Evolutionary conservation across 2,329 filamentous ascomycete genomes (phyloP).

Genomic region (Phialocephala sp.): DNA sequence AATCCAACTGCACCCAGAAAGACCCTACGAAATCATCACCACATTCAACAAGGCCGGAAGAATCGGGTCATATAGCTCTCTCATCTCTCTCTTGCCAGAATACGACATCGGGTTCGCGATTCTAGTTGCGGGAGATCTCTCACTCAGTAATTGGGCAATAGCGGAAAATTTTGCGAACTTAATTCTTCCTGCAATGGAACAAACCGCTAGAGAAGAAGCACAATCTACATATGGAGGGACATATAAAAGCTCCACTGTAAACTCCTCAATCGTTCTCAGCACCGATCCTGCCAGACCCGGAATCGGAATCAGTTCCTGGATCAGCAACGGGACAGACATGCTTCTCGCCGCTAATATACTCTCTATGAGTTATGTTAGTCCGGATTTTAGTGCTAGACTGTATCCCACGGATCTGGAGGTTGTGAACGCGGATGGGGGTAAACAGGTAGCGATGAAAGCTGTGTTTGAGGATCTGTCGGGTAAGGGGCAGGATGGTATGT

Average conservation of each 20-base stretch:
- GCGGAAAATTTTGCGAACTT: background rate
- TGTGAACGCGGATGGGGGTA: slow-evolving; percentile 12
- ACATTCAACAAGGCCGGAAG: slow-evolving; percentile 22
- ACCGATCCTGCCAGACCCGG: slow-evolving; percentile 14
- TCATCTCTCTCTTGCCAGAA: slow-evolving; percentile 14
- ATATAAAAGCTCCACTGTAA: background rate
- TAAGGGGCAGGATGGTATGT: slow-evolving; percentile 8
- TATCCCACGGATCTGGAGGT: slow-evolving; percentile 22
- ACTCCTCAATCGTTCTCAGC: background rate
- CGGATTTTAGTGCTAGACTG: slow-evolving; percentile 12
- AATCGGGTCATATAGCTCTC: slow-evolving; percentile 8
- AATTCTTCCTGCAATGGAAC: slow-evolving; percentile 11
- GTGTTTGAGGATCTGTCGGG: slow-evolving; percentile 17
- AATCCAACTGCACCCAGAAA: slow-evolving; percentile 13
- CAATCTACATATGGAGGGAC: background rate
- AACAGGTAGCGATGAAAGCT: slow-evolving; percentile 14
- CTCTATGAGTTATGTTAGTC: background rate
- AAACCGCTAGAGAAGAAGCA: slow-evolving; percentile 10
- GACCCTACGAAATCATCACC: slow-evolving; percentile 13
- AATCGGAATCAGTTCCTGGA: slow-evolving; percentile 20
- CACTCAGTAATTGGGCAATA: background rate
- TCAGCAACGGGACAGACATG: slow-evolving; percentile 28
- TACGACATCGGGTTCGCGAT: slow-evolving; percentile 19
- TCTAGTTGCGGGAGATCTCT: slow-evolving; percentile 4
- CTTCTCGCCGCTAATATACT: background rate